Evolutionary conservation across 352 stramenopile genomes (phyloP), one percentile per base, ranked within the genome.

Genomic region (Aphanomyces stellatus): DNA sequence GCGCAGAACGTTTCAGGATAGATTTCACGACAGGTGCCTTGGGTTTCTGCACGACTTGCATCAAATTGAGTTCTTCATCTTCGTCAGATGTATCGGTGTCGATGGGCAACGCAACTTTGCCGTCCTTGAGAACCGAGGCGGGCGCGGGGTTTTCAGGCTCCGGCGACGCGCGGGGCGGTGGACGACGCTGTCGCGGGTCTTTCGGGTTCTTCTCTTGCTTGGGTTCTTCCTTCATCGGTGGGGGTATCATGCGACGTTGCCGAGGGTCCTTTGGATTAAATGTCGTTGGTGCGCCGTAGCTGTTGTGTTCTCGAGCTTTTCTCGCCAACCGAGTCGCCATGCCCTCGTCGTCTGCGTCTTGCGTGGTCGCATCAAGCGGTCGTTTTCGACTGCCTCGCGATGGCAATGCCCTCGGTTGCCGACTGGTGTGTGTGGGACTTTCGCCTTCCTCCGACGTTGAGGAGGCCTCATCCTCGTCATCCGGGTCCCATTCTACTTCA

Each of bases 11-110:
- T 33, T 67, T 67, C 41, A 67, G 41, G 27, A 67, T 67, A 4
- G 60, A 67, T 24, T 67, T 67, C 4, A 64, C 56, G 22, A 30
- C 10, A 15, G 41, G 60, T 19, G 22, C 33, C 27, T 67, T 67
- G 6, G 42, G 22, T 19, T 46, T 31, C 22, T 64, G 56, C n/a
- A n/a, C n/a, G 13, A 64, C 11, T 53, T 64, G 17, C 31, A 64
- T 7, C 3, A 64, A 25, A 24, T 64, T 64, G 2, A 35, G 19
- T 43, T 27, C 60, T 46, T 67, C 60, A 13, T 35, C 34, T 57
- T 67, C 60, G n/a, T 48, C 33, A 19, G 60, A 56, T 40, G 60
- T 34, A n/a, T 57, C 49, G 6, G 49, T 57, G 49, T 57, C 30
- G n/a, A 57, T 57, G 25, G 49, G 49, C 49, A 57, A 57, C 49